phyloP scores from a whole-genome alignment of 805 yeast genomes.

The Wickerhamomyces pijperi region DNA sequence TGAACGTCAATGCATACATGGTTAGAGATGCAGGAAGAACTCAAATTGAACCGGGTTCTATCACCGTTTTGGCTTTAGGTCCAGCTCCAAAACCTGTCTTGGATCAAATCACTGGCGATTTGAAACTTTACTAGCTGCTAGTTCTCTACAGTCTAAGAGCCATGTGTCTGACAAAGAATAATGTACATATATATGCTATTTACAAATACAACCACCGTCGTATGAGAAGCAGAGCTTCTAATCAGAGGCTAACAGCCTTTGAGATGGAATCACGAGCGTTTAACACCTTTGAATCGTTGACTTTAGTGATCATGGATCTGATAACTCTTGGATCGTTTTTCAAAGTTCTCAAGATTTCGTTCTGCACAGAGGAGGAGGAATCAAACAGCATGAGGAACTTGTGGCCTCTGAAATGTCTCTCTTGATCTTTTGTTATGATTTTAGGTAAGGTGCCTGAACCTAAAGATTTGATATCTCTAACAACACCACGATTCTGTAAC shows the following conservation, averaged over 20 bases:
- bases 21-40: conserved; percentile 97
- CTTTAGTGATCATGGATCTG: conserved; percentile 62
- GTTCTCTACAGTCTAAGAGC: no score
- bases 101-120: conserved; percentile 71
- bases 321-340: conserved; percentile 86
- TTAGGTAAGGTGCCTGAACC: conserved; percentile 75
- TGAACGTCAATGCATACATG: conserved; percentile 68
- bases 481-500: conserved; percentile 87
- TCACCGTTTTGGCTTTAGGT: conserved; percentile 93
- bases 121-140: conserved; percentile 60
- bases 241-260: conserved; percentile 16
- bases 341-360: conserved; percentile 70
- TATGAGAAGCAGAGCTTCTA: no score
- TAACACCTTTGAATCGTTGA: conserved; percentile 33
- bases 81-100: conserved; percentile 83
- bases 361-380: conserved; percentile 75
- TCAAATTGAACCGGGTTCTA: conserved; percentile 91
- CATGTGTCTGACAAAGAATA: no score
- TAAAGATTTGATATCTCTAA: conserved; percentile 68
- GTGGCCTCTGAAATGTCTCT: conserved; percentile 81
- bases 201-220: not conserved
- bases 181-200: not conserved
- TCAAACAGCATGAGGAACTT: conserved; percentile 84
- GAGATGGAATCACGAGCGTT: conserved; percentile 50
- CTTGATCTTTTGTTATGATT: conserved; percentile 75